A percentile compares a stretch with the other conserved stretches of the same genome.
Evolutionary conservation across 2,329 filamentous ascomycete genomes (phyloP).

Genomic region (Ascochyta viciae-villosae): DNA sequence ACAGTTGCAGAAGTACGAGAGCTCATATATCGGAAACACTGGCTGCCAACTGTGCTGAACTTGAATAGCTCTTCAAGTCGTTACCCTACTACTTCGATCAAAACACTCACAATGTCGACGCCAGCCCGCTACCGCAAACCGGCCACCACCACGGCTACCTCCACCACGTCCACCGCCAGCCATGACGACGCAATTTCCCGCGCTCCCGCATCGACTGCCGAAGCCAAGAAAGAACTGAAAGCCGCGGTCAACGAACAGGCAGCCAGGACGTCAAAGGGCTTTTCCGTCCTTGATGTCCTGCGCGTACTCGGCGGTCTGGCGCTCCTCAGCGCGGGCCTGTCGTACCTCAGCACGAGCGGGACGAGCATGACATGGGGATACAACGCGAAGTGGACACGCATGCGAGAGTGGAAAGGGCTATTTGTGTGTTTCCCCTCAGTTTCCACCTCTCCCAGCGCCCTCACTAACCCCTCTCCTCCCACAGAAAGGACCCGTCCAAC

Average conservation of each 20-base stretch:
- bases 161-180: slow-evolving; percentile 1
- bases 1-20: too few relatives aligned
- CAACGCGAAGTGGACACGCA: slow-evolving; percentile 48
- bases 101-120: slow-evolving; percentile 25
- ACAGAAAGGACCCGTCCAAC: slow-evolving; percentile 65
- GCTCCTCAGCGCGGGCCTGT: slow-evolving; percentile 71
- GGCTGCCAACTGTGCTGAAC: not conserved
- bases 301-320: slow-evolving; percentile 73
- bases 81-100: not conserved
- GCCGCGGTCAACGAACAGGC: slow-evolving; percentile 34
- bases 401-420: slow-evolving; percentile 43
- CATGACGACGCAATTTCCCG: slow-evolving; percentile 8
- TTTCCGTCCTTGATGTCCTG: slow-evolving; percentile 66
- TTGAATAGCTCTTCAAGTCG: too few relatives aligned
- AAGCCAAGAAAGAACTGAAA: slow-evolving; percentile 37
- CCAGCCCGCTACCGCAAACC: slow-evolving; percentile 31
- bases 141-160: slow-evolving; percentile 3
- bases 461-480: not conserved
- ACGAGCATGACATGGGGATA: slow-evolving; percentile 57
- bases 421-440: slow-evolving; percentile 29
- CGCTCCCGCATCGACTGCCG: slow-evolving; percentile 21
- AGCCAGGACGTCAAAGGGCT: slow-evolving; percentile 25
- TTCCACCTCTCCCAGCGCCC: too few relatives aligned
- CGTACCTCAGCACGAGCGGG: slow-evolving; percentile 77
- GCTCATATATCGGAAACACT: not conserved